phyloP scores from a whole-genome alignment of 306 rosid genomes.

The Cucurbita moschata region DNA sequence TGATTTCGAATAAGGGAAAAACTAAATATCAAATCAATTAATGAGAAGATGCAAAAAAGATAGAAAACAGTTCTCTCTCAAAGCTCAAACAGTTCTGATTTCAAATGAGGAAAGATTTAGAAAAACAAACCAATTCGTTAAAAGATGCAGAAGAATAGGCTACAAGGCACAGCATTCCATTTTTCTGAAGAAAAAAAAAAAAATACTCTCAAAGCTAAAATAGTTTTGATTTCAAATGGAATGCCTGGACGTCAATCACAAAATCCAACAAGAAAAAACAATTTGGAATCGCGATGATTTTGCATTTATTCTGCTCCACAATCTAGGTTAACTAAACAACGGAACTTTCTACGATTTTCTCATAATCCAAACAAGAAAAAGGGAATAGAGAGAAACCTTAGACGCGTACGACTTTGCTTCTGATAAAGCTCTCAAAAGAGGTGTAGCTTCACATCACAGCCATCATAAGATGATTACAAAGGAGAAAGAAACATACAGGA shows the following conservation, averaged over 20 bases:
- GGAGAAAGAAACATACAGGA: background rate
- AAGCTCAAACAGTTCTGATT: background rate
- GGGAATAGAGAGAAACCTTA: background rate
- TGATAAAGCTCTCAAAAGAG: slow-evolving; percentile 13
- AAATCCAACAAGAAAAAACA: too few species aligned
- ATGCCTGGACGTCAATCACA: too few species aligned
- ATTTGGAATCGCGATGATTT: background rate
- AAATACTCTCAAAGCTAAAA: background rate
- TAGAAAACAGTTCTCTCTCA: background rate
- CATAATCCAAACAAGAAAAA: background rate
- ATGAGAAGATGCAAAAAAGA: background rate
- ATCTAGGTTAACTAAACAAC: background rate
- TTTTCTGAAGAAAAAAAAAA: background rate
- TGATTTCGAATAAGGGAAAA: background rate
- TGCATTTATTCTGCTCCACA: background rate
- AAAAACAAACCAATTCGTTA: background rate
- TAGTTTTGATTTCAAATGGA: background rate
- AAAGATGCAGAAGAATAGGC: background rate
- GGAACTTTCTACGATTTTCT: background rate
- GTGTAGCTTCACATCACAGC: slow-evolving; percentile 2
- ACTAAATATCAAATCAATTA: background rate
- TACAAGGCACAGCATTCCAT: background rate
- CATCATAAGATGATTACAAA: background rate
- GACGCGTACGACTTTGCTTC: slow-evolving; percentile 14
- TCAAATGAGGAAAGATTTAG: background rate